Evolutionary conservation across 306 rosid genomes (phyloP), one percentile per base, ranked within the genome.

Genomic region (Vigna nakashimae): DNA sequence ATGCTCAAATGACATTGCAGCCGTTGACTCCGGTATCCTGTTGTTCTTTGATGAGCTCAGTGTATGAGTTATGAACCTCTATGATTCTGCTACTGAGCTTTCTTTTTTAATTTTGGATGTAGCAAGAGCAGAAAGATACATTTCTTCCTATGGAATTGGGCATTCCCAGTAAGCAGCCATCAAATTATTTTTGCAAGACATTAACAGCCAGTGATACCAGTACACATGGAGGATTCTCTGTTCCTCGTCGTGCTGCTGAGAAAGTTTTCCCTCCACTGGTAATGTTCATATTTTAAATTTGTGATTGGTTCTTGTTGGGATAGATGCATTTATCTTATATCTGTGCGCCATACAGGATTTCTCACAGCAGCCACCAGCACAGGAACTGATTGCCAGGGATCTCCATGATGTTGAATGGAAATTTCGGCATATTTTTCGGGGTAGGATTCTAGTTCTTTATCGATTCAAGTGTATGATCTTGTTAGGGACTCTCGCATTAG

Each of bases 241-340:
- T 93, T 85, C 98, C 98, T 74, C 98, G 98, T 46, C 98, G 98
- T 40, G 97, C 97, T 3, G 98, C 98, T 4, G 98, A 93, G 86
- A 93, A 91, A 91, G 97, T 93, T 80, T 93, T 91, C 74, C 98
- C 98, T 78, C 98, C 98, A 0, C 80, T 93, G 91, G 98, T 91
- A 89, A 17, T 34, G 59, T 79, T 57, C 58, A 16, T 64, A 12
- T 34, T 53, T 77, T 74, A 20, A 71, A 63, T 48, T 80, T 40
- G 68, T 77, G 46, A 52, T 73, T 78, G 55, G 46, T 26, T 72
- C 20, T 78, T 15, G 55, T 24, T 65, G 40, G 70, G 67, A 38
- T 75, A 22, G 87, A 72, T 71, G 26, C 73, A 67, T 83, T 78
- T 73, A 59, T 71, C 51, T 65, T 81, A 43, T 76, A 63, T 65